Evolutionary conservation across 768 basidiomycete genomes (phyloP), one percentile per base, ranked within the genome.

Genomic region (Fomitopsis serialis): DNA sequence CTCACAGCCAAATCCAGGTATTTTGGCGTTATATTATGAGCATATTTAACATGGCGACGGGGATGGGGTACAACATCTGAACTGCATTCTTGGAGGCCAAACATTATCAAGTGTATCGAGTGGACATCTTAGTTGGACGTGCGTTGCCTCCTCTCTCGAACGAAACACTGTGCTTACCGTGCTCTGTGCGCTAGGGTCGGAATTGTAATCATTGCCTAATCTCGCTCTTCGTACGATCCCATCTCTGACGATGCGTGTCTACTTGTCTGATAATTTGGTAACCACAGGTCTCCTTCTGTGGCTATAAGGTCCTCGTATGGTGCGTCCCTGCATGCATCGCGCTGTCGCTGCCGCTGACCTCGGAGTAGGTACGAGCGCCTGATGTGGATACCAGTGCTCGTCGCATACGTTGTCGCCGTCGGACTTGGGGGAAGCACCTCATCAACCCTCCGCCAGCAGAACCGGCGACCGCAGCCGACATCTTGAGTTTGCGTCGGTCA

Each of bases 341-440:
- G 24, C 42, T 3, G 8, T 37, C 44, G 4, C 42, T 13, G 42
- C 2, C 13, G 19, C 48, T 29, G 48, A 48, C 11, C 42, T 48
- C 45, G 48, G 10, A 11, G 47, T 72, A 74, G 87, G 85, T 92
- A 89, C 60, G 90, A 91, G 60, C 77, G 82, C 10, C 54, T 87
- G 2, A 73, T 85, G 1, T 92, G 90, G 89, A 74, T 92, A 17
- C 91, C 92, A 0, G 78, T 89, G 17, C 62, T 89, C n/a, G 69
- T 92, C 49, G 78, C 83, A 9, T 91, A 85, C 64, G 58, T 90
- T 32, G 77, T 92, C 49, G 81, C 80, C 9, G 68, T 87, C 12
- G 89, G 86, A 2, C 73, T 89, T n/a, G 82, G 88, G 0, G 89
- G 84, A 85, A 87, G 57, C 75, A 91, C 58, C 71, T 93, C 11